Base-by-base conservation (phyloP, 352 stramenopile species). In the Peronosclerospora sorghi region DNA sequence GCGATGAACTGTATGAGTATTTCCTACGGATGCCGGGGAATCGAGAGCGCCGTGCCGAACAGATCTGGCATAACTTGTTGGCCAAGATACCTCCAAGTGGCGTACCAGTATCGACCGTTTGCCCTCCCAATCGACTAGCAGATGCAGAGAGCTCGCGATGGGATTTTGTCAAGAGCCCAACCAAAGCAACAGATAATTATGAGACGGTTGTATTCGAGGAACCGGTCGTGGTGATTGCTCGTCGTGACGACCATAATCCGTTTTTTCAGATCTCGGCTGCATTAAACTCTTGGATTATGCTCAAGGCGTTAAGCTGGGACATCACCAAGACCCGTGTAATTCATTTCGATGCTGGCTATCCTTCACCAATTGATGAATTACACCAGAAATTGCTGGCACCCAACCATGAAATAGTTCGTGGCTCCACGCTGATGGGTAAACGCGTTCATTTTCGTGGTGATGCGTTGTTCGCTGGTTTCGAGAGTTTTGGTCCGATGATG, bases 401-500 rank as follows among this genome's bases (percentile, higher is more conserved):
- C 0, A 54, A 59, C 4, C 14, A 56, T 28, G 35, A 45, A 1
- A 23, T 69, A 3, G 48, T 75, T 27, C 48, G 63, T 1, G 68
- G 65, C 4, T 17, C 46, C n/a, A 40, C 48, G 5, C 44, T 75
- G 0, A 46, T 66, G n/a, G 51, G 53, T 0, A 65, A 62, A 15
- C 41, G 52, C 1, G 35, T 74, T 1, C 56, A 68, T 14, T 77
- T 81, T 13, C 53, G 51, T 17, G 67, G 73, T 15, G 40, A 68
- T 8, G 76, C 77, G 2, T 2, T 83, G 26, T 27, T 86, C 5
- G 55, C 66, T 5, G 68, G 73, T 15, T 83, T 57, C 20, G 76
- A 88, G 14, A 39, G 53, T 2, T 65, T 49, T 0, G 73, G 76
- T 0, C 69, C 71, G 0, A 70, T 86, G 56, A 84, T 86, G 65